Conservation (phyloP, 2,329 filamentous ascomycete species). For the Colletotrichum sp. region DNA sequence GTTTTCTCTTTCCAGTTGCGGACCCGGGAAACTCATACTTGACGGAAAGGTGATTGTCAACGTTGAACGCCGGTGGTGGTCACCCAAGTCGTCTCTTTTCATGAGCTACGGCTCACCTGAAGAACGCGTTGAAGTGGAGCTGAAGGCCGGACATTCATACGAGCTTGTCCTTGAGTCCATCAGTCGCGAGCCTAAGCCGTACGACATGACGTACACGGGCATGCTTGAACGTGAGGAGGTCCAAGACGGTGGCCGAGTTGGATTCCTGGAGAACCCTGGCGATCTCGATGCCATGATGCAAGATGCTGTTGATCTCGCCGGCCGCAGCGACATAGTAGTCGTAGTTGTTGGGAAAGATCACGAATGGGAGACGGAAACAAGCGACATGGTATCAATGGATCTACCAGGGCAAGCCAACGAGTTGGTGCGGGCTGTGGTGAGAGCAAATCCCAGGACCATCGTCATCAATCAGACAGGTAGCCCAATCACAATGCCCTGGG, state of each 20-base stretch:
- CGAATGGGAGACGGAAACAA: not conserved
- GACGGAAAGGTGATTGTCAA: not conserved
- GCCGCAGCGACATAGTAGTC: not conserved
- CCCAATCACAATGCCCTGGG: not conserved
- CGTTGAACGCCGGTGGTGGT: not conserved
- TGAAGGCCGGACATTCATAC: not conserved
- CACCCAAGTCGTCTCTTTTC: not conserved
- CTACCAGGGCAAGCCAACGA: not conserved
- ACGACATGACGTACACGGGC: not conserved
- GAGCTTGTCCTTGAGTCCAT: not conserved
- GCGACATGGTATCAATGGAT: not conserved
- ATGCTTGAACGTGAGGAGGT: not conserved
- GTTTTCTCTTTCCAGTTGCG: not conserved
- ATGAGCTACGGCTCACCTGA: not conserved
- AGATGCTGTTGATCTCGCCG: not conserved
- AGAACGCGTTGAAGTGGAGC: not conserved
- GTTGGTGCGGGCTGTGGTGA: not conserved
- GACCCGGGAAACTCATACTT: not conserved
- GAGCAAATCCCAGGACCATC: slow-evolving; percentile 3
- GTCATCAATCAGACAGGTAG: slow-evolving; percentile 1
- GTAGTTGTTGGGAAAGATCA: not conserved
- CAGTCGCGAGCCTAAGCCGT: not conserved
- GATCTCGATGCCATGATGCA: not conserved
- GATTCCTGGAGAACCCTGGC: not conserved
- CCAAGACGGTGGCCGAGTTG: not conserved